phyloP scores from a whole-genome alignment of 495 filamentous ascomycete genomes.

The Pseudomonodictys pantanalensis region DNA sequence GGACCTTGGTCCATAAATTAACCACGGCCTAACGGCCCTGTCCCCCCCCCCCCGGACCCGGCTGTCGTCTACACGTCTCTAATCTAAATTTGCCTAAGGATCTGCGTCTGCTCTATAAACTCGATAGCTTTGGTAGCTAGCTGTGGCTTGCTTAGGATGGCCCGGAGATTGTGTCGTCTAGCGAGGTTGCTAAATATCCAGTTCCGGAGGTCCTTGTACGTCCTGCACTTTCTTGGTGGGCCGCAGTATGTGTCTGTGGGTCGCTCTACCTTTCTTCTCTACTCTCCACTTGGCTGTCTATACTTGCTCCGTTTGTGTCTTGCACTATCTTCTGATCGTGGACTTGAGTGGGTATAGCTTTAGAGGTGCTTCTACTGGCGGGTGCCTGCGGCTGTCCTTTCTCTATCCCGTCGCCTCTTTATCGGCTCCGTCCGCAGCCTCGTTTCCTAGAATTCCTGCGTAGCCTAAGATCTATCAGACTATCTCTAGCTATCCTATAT shows the following conservation, averaged over 20 bases:
- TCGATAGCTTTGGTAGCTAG: slow-evolving; percentile 15
- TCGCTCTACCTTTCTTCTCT: neutral
- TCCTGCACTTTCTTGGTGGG: slow-evolving; percentile 1
- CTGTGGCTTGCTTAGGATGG: slow-evolving; percentile 6
- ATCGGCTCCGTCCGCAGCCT: neutral
- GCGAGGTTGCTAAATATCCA: slow-evolving; percentile 1
- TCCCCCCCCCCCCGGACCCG: neutral
- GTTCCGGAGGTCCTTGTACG: slow-evolving; percentile 12
- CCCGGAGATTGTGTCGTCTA: slow-evolving; percentile 8
- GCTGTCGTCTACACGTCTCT: slow-evolving; percentile 9
- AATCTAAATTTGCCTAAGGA: slow-evolving; percentile 2
- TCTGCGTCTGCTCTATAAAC: slow-evolving; percentile 8
- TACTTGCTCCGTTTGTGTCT: neutral
- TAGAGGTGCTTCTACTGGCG: neutral
- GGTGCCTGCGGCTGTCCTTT: neutral
- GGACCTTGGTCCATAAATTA: no score
- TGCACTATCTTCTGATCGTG: neutral
- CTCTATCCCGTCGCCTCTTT: neutral
- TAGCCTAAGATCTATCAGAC: neutral
- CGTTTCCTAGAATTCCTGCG: neutral
- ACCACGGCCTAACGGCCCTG: no score
- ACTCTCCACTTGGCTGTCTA: neutral
- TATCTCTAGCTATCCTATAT: neutral
- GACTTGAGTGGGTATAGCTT: neutral
- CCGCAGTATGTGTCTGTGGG: neutral